Conservation (phyloP, 208 protist species). For the Crithidia thermophila region DNA sequence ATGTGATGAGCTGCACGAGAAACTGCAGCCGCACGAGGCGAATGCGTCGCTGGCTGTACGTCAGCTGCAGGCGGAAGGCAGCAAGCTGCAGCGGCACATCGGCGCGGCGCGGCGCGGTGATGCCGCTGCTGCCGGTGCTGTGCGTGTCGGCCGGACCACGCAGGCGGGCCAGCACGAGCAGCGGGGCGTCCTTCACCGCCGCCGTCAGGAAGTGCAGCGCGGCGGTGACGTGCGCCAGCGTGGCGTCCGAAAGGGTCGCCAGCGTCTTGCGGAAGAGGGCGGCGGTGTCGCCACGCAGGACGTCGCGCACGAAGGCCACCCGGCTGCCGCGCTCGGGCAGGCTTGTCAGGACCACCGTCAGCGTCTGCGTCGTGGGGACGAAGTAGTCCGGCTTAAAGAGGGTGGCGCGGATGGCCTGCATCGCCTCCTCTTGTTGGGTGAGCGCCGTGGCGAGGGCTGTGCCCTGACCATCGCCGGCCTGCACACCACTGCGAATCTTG, state of each 20-base stretch:
- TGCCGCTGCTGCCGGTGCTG: neutral
- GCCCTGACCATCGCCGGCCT: constrained; percentile 36
- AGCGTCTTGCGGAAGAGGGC: constrained; percentile 52
- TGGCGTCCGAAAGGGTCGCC: constrained; percentile 53
- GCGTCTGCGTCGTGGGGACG: constrained; percentile 42
- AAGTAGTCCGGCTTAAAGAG: constrained; percentile 44
- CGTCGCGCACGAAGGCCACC: constrained; percentile 54
- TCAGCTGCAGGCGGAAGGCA: constrained; percentile 77
- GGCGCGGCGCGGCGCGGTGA: constrained; percentile 15
- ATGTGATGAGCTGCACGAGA: constrained; percentile 69
- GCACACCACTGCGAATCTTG: constrained; percentile 53
- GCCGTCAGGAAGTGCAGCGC: constrained; percentile 66
- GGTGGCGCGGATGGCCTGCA: constrained; percentile 60
- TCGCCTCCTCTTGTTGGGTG: constrained; percentile 57
- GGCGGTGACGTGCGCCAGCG: constrained; percentile 42
- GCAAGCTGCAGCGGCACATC: constrained; percentile 70
- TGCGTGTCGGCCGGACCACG: constrained; percentile 30
- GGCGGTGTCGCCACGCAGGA: constrained; percentile 68
- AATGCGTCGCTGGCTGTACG: constrained; percentile 83
- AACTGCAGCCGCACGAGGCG: constrained; percentile 60
- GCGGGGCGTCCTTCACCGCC: constrained; percentile 58
- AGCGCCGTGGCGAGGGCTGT: constrained; percentile 55
- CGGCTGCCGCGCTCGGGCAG: constrained; percentile 28
- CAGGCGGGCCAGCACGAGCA: constrained; percentile 76
- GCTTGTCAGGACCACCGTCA: constrained; percentile 42